Evolutionary conservation across 2,329 filamentous ascomycete species (phyloP).

Genomic region (Ophiocordyceps camponoti-saundersi): DNA sequence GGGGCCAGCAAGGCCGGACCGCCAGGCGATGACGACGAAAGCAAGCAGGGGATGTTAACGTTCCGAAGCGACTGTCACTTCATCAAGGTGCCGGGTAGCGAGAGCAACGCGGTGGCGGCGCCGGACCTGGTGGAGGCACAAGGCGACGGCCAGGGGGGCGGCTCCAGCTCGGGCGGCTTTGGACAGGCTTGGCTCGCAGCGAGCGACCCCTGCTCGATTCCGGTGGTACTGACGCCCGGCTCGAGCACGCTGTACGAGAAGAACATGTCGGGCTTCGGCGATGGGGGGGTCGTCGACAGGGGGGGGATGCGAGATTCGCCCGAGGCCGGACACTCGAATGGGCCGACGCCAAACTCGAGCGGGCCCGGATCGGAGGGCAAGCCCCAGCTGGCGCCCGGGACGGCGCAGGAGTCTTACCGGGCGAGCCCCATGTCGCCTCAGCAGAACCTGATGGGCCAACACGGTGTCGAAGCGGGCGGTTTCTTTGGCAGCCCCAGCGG

Average conservation of each 20-base stretch:
- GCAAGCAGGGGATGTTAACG: slow-evolving; percentile 22
- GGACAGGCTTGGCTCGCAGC: slow-evolving; percentile 20
- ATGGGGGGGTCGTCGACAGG: slow-evolving; percentile 20
- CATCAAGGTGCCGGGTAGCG: slow-evolving; percentile 21
- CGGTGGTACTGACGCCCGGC: slow-evolving; percentile 15
- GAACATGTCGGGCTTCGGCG: slow-evolving; percentile 21
- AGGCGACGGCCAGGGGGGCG: slow-evolving; percentile 8
- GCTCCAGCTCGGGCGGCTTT: slow-evolving; percentile 9
- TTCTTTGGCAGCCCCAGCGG: slow-evolving; percentile 22
- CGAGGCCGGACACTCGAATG: slow-evolving; percentile 30
- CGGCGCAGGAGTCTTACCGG: slow-evolving; percentile 22
- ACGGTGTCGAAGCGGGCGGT: neutral
- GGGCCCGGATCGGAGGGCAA: slow-evolving; percentile 12
- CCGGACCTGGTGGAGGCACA: slow-evolving; percentile 22
- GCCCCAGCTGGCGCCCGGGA: slow-evolving; percentile 11
- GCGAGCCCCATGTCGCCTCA: slow-evolving; percentile 31
- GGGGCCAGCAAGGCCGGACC: slow-evolving; percentile 5
- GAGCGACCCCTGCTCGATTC: slow-evolving; percentile 17
- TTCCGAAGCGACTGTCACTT: slow-evolving; percentile 28
- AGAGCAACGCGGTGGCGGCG: slow-evolving; percentile 18
- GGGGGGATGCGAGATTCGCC: slow-evolving; percentile 24
- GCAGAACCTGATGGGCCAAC: slow-evolving; percentile 19
- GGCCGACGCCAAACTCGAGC: slow-evolving; percentile 44
- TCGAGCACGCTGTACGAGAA: slow-evolving; percentile 18
- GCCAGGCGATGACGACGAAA: slow-evolving; percentile 17